Conservation (phyloP, 164 flowering plant genomes). For the Cinnamomum chago region DNA sequence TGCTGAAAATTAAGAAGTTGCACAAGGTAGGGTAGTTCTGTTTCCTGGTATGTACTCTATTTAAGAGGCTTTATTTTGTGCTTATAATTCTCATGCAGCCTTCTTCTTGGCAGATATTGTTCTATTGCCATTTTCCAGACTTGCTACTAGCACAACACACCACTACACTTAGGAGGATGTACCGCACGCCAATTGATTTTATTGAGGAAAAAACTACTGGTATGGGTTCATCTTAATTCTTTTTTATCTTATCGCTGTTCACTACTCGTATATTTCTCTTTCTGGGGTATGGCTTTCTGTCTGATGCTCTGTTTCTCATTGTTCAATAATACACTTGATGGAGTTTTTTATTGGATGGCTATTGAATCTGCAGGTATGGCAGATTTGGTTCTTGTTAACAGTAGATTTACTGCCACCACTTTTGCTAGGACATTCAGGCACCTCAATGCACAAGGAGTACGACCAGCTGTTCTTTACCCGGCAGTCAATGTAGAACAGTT, state of each 20-base stretch:
- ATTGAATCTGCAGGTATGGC: constrained; percentile 71
- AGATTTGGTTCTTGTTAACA: constrained; percentile 84
- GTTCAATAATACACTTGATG: not conserved
- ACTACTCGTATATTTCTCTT: not conserved
- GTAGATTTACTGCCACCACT: constrained; percentile 85
- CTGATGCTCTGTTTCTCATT: not conserved
- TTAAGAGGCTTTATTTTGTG: not conserved
- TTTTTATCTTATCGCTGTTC: not conserved
- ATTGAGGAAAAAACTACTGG: constrained; percentile 89
- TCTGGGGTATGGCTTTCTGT: constrained; percentile 6
- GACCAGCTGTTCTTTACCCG: constrained; percentile 85
- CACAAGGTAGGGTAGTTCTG: constrained; percentile 65
- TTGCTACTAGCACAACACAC: constrained; percentile 78
- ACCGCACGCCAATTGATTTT: constrained; percentile 73
- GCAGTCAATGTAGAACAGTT: constrained; percentile 91
- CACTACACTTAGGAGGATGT: constrained; percentile 68
- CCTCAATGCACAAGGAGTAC: constrained; percentile 65
- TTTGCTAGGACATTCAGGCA: constrained; percentile 79
- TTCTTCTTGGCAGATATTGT: constrained; percentile 57
- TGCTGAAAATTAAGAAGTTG: constrained; percentile 63
- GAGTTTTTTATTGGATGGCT: constrained; percentile 3
- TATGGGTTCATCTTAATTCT: constrained; percentile 12
- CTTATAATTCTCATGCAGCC: not conserved
- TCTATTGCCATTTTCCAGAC: constrained; percentile 98
- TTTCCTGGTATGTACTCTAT: not conserved